These are phyloP conservation scores for Trichosporon faecale DNA, from an alignment of 1,284 basidiomycete genomes.

Conservation along the genomic window DNA sequence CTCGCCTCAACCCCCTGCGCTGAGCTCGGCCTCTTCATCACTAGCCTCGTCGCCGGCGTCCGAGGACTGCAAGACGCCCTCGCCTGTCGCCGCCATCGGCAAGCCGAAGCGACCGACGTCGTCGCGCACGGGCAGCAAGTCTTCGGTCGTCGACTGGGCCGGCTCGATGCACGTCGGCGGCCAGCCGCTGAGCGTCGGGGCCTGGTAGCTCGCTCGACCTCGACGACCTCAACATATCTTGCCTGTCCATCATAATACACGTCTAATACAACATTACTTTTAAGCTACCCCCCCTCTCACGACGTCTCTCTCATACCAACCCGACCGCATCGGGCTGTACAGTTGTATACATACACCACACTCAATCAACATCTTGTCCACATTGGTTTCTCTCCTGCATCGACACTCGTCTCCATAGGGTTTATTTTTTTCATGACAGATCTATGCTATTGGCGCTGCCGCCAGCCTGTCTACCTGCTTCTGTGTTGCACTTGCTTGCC, in stretches of 20 bases:
- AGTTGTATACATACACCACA: slow-evolving; percentile 22
- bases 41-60: slow-evolving; percentile 46
- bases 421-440: slow-evolving; percentile 13
- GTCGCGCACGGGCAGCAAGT: slow-evolving; percentile 17
- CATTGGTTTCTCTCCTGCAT: slow-evolving; percentile 19
- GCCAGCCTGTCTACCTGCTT: too few relatives aligned
- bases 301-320: slow-evolving; percentile 8
- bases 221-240: neutral
- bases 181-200: slow-evolving; percentile 22
- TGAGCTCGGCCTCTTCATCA: slow-evolving; percentile 44
- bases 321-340: slow-evolving; percentile 17
- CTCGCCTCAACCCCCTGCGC: slow-evolving; percentile 41
- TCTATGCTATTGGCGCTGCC: neutral
- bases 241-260: slow-evolving; percentile 5
- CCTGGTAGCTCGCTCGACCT: slow-evolving; percentile 13
- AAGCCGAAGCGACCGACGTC: slow-evolving; percentile 19
- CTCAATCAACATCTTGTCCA: slow-evolving; percentile 20
- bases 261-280: neutral
- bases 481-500: too few relatives aligned
- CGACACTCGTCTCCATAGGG: slow-evolving; percentile 14
- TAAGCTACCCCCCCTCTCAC: neutral
- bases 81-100: slow-evolving; percentile 37
- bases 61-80: slow-evolving; percentile 51
- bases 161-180: slow-evolving; percentile 18
- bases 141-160: slow-evolving; percentile 18